Conservation (phyloP, 371 early-diverging fungal genomes). For the Mortierella polycephala region DNA sequence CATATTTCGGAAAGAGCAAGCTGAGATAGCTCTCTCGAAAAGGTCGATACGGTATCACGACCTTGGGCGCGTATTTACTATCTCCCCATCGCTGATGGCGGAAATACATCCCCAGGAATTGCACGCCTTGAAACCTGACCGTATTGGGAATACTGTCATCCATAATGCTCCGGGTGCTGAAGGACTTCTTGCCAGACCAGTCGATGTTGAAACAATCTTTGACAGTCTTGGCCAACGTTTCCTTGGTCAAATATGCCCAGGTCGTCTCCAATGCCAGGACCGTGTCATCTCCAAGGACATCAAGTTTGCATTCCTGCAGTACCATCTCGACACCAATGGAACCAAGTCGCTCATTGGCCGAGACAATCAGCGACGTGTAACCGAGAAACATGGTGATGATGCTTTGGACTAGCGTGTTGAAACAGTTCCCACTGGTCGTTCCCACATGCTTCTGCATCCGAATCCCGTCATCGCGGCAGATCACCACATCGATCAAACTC, state of each 20-base stretch:
- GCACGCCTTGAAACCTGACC: constrained; percentile 30
- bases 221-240: constrained; percentile 21
- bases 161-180: constrained; percentile 24
- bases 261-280: constrained; percentile 35
- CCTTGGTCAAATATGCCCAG: constrained; percentile 26
- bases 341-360: constrained; percentile 17
- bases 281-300: constrained; percentile 52
- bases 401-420: constrained; percentile 49
- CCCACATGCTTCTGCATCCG: constrained; percentile 49
- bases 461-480: constrained; percentile 54
- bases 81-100: constrained; percentile 30
- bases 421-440: constrained; percentile 50
- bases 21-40: constrained; percentile 37
- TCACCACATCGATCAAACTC: constrained; percentile 36
- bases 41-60: constrained; percentile 46
- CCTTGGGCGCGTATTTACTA: constrained; percentile 25
- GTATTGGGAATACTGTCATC: constrained; percentile 13
- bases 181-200: constrained; percentile 53
- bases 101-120: constrained; percentile 52
- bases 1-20: constrained; percentile 42
- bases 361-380: constrained; percentile 33
- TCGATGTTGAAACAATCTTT: constrained; percentile 44
- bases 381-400: constrained; percentile 51
- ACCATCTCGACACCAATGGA: constrained; percentile 16
- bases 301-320: constrained; percentile 26